Conservation (phyloP, 2,329 filamentous ascomycete species). For the Pochonia chlamydosporia region DNA sequence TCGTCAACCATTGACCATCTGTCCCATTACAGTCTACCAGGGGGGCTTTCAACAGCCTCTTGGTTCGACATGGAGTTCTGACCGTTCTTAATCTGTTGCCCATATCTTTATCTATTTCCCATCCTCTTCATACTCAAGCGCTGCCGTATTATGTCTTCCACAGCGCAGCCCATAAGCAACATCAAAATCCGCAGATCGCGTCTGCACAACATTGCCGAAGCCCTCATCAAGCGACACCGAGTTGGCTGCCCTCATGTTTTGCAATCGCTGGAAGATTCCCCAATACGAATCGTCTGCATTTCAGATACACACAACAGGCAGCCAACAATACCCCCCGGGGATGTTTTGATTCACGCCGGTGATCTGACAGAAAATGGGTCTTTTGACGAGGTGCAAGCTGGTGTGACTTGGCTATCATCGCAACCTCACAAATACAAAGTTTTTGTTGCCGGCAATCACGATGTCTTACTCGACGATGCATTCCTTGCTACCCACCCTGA, state of each 20-base stretch:
- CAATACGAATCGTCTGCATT: constrained; percentile 30
- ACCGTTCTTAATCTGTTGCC: too few relatives aligned
- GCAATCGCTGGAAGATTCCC: not conserved
- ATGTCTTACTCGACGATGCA: constrained; percentile 25
- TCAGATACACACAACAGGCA: constrained; percentile 39
- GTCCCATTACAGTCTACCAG: too few relatives aligned
- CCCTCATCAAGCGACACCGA: not conserved
- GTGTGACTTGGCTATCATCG: constrained; percentile 34
- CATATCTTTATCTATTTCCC: too few relatives aligned
- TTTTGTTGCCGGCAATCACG: constrained; percentile 42
- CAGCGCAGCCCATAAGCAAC: not conserved
- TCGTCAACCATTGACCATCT: too few relatives aligned
- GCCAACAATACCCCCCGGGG: constrained; percentile 31
- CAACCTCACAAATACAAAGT: constrained; percentile 37
- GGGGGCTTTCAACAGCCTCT: too few relatives aligned
- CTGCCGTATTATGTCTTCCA: not conserved
- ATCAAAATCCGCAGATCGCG: not conserved
- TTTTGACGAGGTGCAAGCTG: constrained; percentile 30
- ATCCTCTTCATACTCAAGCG: too few relatives aligned
- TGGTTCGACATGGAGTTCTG: too few relatives aligned
- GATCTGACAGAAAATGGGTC: constrained; percentile 42
- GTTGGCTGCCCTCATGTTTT: not conserved
- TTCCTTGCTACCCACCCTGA: constrained; percentile 3
- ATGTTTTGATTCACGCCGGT: constrained; percentile 42
- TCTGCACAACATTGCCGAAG: not conserved